Evolutionary conservation across 805 yeast species (phyloP).

Genomic region (Teunomyces funiuensis): DNA sequence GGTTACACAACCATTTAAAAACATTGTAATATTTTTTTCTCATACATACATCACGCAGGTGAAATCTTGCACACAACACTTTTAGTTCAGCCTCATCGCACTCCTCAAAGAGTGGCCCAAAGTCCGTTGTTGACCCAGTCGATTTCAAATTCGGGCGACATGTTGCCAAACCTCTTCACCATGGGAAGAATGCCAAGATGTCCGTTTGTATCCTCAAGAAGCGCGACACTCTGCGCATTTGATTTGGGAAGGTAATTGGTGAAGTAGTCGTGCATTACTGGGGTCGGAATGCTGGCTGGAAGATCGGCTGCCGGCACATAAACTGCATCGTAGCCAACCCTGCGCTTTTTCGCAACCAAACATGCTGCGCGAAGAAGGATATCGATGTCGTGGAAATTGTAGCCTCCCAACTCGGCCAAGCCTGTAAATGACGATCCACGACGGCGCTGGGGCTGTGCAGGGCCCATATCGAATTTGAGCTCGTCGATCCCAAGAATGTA

Average conservation of each 20-base stretch:
- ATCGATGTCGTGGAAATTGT: constrained; percentile 41
- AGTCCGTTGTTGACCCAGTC: constrained; percentile 29
- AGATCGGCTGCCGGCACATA: constrained; percentile 32
- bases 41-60: not conserved
- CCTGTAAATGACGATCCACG: constrained; percentile 40
- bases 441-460: constrained; percentile 14
- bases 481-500: constrained; percentile 38
- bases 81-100: not conserved
- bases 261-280: constrained; percentile 38
- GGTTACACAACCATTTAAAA: not conserved
- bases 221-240: constrained; percentile 16
- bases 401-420: constrained; percentile 40
- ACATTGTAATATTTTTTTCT: constrained; percentile 7
- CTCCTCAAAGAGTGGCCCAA: not conserved
- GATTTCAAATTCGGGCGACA: constrained; percentile 26
- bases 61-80: not conserved
- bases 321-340: constrained; percentile 12
- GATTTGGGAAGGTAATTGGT: constrained; percentile 28
- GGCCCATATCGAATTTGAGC: constrained; percentile 22
- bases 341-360: constrained; percentile 23
- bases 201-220: constrained; percentile 20
- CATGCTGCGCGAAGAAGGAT: constrained; percentile 31
- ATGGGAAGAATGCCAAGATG: constrained; percentile 29
- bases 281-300: constrained; percentile 33
- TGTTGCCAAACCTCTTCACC: constrained; percentile 32